Base-by-base conservation (phyloP, 192 early-diverging fungal genomes). In the Jimgerdemannia flammicorona region DNA sequence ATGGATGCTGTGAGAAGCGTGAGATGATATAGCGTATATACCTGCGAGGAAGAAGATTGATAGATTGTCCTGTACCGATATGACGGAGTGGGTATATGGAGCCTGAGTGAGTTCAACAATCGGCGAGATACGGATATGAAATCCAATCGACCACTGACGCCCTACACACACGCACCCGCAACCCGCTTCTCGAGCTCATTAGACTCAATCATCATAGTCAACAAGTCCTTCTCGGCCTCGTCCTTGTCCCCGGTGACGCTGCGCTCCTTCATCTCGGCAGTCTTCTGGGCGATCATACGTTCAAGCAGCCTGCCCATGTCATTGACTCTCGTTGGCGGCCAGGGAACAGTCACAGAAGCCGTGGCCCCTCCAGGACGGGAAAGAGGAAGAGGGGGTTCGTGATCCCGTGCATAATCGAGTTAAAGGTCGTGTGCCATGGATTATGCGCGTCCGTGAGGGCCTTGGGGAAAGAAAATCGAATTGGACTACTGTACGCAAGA, bases 331-430 rank as follows among this genome's bases (percentile, higher is more conserved):
- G 29, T 29, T 29, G 29, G 29, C 29, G 29, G 29, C 29, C 29
- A 29, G 29, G 29, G 29, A 29, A 29, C 29, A 29, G 29, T 1
- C 29, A 29, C 29, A 29, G 29, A 1, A 29, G 29, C 29, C 29
- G 29, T 29, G 29, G 29, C 29, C 29, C 29, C 75, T 87, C 86
- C 44, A 86, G 72, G 17, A 79, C 64, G 9, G 86, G 86, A 64
- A 87, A 85, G 41, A 87, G 75, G 29, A 85, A 73, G 40, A 86
- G 54, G 10, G 84, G 83, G 67, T 76, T 77, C 67, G 11, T 8
- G 3, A 66, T 9, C n/a, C 63, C 3, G 43, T 18, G 40, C 3
- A 67, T 73, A 40, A 73, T 29, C 29, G 29, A 29, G 29, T 29
- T 29, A 29, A 29, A 29, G 29, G 29, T 29, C 29, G 29, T 29